These are phyloP conservation scores for Pythium aristosporum DNA, from an alignment of 352 stramenopile genomes.

Conservation along the genomic window DNA sequence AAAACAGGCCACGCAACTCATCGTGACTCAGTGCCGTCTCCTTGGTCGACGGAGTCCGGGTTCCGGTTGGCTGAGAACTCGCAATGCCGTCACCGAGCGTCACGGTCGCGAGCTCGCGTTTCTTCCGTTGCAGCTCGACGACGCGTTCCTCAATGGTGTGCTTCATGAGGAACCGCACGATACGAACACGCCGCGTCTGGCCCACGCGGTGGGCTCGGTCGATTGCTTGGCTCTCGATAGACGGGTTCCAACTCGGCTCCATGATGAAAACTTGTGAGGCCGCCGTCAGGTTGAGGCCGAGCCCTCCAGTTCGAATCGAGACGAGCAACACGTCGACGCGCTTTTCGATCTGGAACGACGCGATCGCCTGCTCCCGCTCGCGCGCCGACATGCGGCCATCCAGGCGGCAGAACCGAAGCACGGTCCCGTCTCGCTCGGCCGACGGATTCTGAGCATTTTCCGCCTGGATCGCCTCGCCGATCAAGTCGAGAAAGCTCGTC, in stretches of 20 bases:
- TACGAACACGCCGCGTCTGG: slow-evolving; percentile 64
- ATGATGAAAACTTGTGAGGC: slow-evolving; percentile 93
- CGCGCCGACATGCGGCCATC: slow-evolving; percentile 62
- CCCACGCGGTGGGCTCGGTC: slow-evolving; percentile 89
- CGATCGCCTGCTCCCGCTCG: slow-evolving; percentile 61
- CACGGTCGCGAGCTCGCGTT: slow-evolving; percentile 72
- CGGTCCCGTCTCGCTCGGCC: not conserved
- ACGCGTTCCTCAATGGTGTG: slow-evolving; percentile 91
- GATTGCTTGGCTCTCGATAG: slow-evolving; percentile 89
- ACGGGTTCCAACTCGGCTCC: slow-evolving; percentile 92
- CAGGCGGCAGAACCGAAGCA: slow-evolving; percentile 36
- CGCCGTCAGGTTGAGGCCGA: slow-evolving; percentile 92
- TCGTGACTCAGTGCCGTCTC: slow-evolving; percentile 38
- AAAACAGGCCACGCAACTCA: slow-evolving; percentile 55
- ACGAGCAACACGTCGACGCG: slow-evolving; percentile 85
- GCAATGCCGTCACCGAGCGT: slow-evolving; percentile 53
- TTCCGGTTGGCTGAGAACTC: slow-evolving; percentile 16
- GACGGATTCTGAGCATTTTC: slow-evolving; percentile 37
- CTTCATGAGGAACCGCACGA: slow-evolving; percentile 85
- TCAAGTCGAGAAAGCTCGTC: slow-evolving; percentile 83
- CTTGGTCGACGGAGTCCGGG: slow-evolving; percentile 20
- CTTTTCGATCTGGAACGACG: slow-evolving; percentile 56
- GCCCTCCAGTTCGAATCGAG: slow-evolving; percentile 83
- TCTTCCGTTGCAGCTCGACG: slow-evolving; percentile 86
- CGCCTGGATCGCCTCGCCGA: slow-evolving; percentile 34